Conservation (phyloP, 768 basidiomycete species). For the Suillus weaverae region DNA sequence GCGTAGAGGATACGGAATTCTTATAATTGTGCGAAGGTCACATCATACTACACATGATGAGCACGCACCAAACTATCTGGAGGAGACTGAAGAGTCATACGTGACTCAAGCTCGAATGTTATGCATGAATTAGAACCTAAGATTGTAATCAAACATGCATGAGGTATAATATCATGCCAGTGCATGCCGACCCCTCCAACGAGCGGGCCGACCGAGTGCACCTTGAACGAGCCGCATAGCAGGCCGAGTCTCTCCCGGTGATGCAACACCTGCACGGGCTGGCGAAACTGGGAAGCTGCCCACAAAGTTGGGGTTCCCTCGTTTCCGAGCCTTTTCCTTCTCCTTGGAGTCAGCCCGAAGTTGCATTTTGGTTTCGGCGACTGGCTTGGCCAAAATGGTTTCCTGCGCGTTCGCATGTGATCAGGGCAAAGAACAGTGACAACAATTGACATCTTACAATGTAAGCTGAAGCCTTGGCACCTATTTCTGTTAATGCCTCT, state of each 20-base stretch:
- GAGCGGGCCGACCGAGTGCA: constrained; percentile 37
- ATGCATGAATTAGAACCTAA: not conserved
- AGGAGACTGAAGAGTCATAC: not conserved
- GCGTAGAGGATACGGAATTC: not conserved
- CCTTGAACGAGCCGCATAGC: constrained; percentile 58
- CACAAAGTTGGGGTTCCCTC: constrained; percentile 21
- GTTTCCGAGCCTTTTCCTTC: constrained; percentile 27
- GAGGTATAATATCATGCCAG: constrained; percentile 3
- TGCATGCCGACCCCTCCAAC: constrained; percentile 14
- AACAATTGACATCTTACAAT: constrained; percentile 49
- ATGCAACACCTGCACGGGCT: constrained; percentile 52
- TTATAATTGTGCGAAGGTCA: not conserved
- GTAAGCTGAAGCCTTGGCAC: constrained; percentile 59
- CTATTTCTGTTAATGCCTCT: constrained; percentile 48
- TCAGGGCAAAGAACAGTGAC: constrained; percentile 6
- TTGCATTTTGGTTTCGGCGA: constrained; percentile 49
- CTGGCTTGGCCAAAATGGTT: constrained; percentile 63
- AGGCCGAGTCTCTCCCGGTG: constrained; percentile 57
- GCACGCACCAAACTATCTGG: not conserved
- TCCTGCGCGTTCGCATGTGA: constrained; percentile 43
- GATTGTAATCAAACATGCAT: not conserved
- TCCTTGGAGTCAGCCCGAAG: constrained; percentile 35
- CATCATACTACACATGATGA: not conserved
- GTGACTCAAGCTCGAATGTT: not conserved
- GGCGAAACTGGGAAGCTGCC: constrained; percentile 25